phyloP scores from a whole-genome alignment of 2,329 filamentous ascomycete genomes.

The Penicillium sp. region DNA sequence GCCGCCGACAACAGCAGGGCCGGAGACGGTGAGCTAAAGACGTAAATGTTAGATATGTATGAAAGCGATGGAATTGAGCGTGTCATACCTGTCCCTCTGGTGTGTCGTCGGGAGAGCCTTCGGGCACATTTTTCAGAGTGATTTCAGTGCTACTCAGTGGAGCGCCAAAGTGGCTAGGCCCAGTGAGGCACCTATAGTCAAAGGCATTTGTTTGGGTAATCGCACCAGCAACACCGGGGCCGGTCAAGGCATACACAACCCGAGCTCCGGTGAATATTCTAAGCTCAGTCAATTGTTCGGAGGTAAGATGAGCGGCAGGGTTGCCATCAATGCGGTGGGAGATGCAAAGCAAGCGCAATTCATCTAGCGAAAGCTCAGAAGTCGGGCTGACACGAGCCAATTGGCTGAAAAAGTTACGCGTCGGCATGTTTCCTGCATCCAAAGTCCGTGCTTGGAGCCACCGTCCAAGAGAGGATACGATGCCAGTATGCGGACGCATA shows the following conservation, averaged over 20 bases:
- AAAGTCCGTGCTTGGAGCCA: conserved; percentile 69
- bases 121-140: conserved; percentile 52
- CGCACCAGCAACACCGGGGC: conserved; percentile 79
- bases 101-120: conserved; percentile 39
- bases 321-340: conserved; percentile 67
- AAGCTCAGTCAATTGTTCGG: conserved; percentile 72
- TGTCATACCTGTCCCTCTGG: conserved; percentile 60
- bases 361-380: conserved; percentile 53
- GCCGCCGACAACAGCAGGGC: conserved; percentile 69
- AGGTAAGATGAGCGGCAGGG: conserved; percentile 62
- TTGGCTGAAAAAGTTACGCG: conserved; percentile 58
- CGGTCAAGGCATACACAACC: conserved; percentile 80
- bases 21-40: conserved; percentile 65
- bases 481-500: conserved; percentile 58
- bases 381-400: conserved; percentile 39
- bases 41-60: conserved; percentile 1
- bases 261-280: conserved; percentile 76
- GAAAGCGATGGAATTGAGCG: neutral
- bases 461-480: conserved; percentile 66
- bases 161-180: conserved; percentile 71
- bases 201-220: conserved; percentile 84
- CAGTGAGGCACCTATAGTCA: conserved; percentile 66
- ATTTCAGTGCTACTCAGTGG: conserved; percentile 79
- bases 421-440: conserved; percentile 71
- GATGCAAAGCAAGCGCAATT: conserved; percentile 76